Evolutionary conservation across 352 stramenopile species (phyloP), one percentile per base, ranked within the genome.

Genomic region (Globisporangium orthogonon): DNA sequence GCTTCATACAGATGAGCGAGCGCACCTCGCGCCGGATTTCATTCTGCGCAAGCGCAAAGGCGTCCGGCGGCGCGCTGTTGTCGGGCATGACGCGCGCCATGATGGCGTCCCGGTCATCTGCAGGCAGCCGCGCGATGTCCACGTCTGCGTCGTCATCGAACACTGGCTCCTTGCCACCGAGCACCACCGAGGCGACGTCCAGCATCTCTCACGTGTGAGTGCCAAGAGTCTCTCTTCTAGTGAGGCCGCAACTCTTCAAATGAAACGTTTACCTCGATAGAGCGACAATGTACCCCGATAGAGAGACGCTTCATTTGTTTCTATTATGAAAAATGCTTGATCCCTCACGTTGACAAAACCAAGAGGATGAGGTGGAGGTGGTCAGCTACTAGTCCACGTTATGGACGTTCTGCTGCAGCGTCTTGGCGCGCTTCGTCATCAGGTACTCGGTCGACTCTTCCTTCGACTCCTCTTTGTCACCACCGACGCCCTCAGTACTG

Each of bases 21-120:
- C 28, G 2, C 60, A 87, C 76, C 66, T 92, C 82, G 48, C 82
- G 82, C 1, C 82, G 82, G 62, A 92, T 89, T 57, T 92, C 82
- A 56, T 90, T 92, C 62, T 92, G 82, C 14, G 78, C 74, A 14
- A 92, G 71, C 23, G 78, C 67, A 55, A 88, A 92, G 0, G 82
- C 79, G 53, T 90, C 82, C 2, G 77, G 61, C 50, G 80, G 83
- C 18, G 66, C 58, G 54, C 74, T 89, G 54, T 90, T 76, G 58
- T 89, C 78, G 9, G 80, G 78, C 23, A 71, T 76, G 55, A 91
- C 77, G 30, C 80, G 77, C 28, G 73, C 64, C 60, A 92, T 58
- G 59, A 92, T 89, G 40, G 80, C 78, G 14, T 93, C 81, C 39
- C 77, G 81, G 54, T 91, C 80, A 9, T 60, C 56, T 15, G 66